phyloP scores from a whole-genome alignment of 768 basidiomycete species.

The Pilatotrama ljubarskyi region DNA sequence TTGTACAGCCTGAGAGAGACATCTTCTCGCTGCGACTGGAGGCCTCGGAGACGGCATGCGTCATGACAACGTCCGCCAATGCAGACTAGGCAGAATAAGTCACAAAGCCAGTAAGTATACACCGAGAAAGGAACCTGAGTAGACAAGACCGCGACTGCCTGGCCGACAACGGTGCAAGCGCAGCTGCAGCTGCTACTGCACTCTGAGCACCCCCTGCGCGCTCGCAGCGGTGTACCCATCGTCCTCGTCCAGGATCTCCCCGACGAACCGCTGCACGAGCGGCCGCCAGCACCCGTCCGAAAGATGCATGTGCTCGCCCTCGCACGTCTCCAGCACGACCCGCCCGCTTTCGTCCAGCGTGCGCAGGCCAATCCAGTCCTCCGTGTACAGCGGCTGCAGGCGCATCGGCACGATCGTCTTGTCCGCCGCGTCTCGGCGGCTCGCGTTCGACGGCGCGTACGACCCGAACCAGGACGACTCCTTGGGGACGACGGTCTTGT shows the following conservation, averaged over 20 bases:
- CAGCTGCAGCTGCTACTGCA: too few relatives aligned
- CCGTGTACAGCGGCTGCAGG: conserved; percentile 65
- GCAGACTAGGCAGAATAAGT: too few relatives aligned
- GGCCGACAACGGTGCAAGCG: too few relatives aligned
- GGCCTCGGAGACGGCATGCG: too few relatives aligned
- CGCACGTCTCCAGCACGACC: conserved; percentile 61
- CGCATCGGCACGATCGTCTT: conserved; percentile 66
- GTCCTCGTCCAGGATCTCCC: conserved; percentile 15
- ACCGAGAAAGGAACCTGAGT: too few relatives aligned
- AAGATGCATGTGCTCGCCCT: conserved; percentile 78
- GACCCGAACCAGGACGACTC: conserved; percentile 88
- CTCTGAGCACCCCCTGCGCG: conserved; percentile 2
- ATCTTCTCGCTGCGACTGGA: too few relatives aligned
- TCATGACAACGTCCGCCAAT: too few relatives aligned
- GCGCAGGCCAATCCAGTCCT: conserved; percentile 83
- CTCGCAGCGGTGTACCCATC: neutral
- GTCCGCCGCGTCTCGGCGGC: conserved; percentile 23
- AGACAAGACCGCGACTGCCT: too few relatives aligned
- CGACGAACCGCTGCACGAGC: conserved; percentile 32
- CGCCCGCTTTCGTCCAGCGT: conserved; percentile 65
- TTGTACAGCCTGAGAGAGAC: too few relatives aligned
- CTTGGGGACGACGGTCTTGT: conserved; percentile 79
- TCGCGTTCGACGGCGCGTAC: conserved; percentile 46
- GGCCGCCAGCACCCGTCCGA: conserved; percentile 35
- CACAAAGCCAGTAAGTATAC: too few relatives aligned